Evolutionary conservation across 345 rosid species (phyloP).

Genomic region (Microthlaspi erraticum): DNA sequence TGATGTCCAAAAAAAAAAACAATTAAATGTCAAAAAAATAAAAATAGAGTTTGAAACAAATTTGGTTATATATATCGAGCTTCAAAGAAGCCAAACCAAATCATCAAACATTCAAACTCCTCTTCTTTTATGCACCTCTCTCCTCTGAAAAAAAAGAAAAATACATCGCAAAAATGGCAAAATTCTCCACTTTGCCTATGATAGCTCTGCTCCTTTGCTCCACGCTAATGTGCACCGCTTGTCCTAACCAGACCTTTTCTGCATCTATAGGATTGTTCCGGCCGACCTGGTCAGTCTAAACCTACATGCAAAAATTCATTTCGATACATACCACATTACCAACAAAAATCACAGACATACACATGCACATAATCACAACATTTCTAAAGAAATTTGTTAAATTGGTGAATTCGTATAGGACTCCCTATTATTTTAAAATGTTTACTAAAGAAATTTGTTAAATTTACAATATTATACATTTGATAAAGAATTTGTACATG

Average conservation of each 20-base stretch:
- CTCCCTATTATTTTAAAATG: no score
- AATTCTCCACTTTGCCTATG: slow-evolving; percentile 28
- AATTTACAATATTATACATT: no score
- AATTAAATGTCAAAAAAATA: not conserved
- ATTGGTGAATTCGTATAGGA: no score
- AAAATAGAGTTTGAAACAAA: slow-evolving; percentile 33
- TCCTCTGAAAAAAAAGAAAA: not conserved
- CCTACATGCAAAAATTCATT: not conserved
- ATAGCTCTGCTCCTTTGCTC: slow-evolving; percentile 42
- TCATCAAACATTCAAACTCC: slow-evolving; percentile 7
- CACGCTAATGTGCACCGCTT: slow-evolving; percentile 38
- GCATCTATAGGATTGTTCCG: slow-evolving; percentile 8
- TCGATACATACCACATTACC: not conserved
- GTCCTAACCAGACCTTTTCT: slow-evolving; percentile 22
- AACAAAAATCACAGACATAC: no score
- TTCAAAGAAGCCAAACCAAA: slow-evolving; percentile 17
- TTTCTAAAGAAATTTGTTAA: no score
- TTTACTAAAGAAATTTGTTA: no score
- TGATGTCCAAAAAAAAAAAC: no score
- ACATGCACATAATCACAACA: no score
- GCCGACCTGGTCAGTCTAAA: slow-evolving; percentile 33
- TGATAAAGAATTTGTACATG: no score
- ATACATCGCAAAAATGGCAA: slow-evolving; percentile 34
- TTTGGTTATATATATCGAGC: slow-evolving; percentile 30
- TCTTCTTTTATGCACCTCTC: not conserved